A percentile compares a stretch with the other conserved stretches of the same genome.
Evolutionary conservation across 331 rosid genomes (phyloP).

Genomic region (Rosa hybrid): DNA sequence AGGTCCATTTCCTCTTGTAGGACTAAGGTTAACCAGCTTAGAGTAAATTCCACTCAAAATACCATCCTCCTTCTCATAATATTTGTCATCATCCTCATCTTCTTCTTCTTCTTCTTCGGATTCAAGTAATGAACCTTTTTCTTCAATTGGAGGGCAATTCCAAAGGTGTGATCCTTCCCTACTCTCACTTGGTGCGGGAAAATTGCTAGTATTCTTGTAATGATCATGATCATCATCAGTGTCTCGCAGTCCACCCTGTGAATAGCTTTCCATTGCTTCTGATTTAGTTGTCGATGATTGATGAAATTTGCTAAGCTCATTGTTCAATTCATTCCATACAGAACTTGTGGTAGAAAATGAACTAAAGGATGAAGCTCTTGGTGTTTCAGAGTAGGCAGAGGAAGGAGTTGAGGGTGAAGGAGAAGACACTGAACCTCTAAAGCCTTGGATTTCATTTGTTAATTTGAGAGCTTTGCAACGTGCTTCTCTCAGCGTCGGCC

Average conservation of each 20-base stretch:
- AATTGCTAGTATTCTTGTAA: neutral
- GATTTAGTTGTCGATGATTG: conserved; percentile 5
- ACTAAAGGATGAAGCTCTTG: conserved; percentile 46
- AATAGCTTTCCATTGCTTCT: neutral
- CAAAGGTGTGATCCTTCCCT: conserved; percentile 36
- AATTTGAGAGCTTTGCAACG: conserved; percentile 71
- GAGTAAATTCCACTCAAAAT: conserved; percentile 48
- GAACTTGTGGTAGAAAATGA: conserved; percentile 45
- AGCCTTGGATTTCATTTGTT: conserved; percentile 79
- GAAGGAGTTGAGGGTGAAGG: conserved; percentile 31
- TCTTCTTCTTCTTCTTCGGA: conserved; percentile 32
- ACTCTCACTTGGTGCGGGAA: conserved; percentile 7
- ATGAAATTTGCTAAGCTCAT: conserved; percentile 19
- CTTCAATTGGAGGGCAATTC: conserved; percentile 40
- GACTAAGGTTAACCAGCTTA: conserved; percentile 36
- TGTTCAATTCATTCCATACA: conserved; percentile 16
- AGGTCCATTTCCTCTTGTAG: conserved; percentile 6
- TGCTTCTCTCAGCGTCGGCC: conserved; percentile 44
- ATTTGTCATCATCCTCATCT: conserved; percentile 18
- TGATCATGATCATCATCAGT: neutral
- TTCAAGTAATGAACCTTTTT: conserved; percentile 42
- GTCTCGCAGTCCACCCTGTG: conserved; percentile 19
- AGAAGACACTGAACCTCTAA: conserved; percentile 45
- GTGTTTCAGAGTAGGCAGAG: conserved; percentile 32
- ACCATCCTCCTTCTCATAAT: conserved; percentile 43